phyloP scores from a whole-genome alignment of 331 rosid genomes.

The Malus hybrid region DNA sequence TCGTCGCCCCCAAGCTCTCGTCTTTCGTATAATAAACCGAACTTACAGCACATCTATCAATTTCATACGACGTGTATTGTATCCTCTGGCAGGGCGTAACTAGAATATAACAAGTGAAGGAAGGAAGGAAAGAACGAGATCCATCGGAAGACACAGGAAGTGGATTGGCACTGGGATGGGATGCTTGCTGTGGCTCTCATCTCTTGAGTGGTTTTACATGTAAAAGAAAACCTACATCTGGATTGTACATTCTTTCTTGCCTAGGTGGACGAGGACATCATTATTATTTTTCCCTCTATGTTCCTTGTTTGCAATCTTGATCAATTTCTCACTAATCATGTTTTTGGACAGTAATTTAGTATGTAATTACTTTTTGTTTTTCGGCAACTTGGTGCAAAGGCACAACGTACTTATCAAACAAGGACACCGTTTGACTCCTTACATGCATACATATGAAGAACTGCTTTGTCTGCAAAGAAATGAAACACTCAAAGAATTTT shows the following conservation, averaged over 20 bases:
- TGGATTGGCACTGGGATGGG: conserved; percentile 12
- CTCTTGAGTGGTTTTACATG: conserved; percentile 1
- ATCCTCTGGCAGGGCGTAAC: conserved; percentile 14
- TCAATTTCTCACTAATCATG: no score
- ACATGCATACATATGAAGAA: no score
- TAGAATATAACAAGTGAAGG: conserved; percentile 12
- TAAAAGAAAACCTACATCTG: conserved; percentile 25
- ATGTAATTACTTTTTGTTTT: no score
- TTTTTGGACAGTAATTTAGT: no score
- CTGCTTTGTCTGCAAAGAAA: no score
- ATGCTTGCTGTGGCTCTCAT: conserved; percentile 12
- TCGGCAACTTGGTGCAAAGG: no score
- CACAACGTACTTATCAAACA: no score
- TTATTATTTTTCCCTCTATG: no score
- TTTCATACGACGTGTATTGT: not conserved
- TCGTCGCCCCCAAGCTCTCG: not conserved
- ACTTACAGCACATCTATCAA: not conserved
- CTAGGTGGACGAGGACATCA: no score
- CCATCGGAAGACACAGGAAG: conserved; percentile 7
- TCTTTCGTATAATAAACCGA: not conserved
- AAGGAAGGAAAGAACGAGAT: not conserved
- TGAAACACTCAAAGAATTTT: no score
- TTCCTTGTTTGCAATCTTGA: no score
- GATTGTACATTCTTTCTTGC: not conserved
- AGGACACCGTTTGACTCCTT: no score